Evolutionary conservation across 179 eudicot species (phyloP).

Genomic region (Actinidia arguta): DNA sequence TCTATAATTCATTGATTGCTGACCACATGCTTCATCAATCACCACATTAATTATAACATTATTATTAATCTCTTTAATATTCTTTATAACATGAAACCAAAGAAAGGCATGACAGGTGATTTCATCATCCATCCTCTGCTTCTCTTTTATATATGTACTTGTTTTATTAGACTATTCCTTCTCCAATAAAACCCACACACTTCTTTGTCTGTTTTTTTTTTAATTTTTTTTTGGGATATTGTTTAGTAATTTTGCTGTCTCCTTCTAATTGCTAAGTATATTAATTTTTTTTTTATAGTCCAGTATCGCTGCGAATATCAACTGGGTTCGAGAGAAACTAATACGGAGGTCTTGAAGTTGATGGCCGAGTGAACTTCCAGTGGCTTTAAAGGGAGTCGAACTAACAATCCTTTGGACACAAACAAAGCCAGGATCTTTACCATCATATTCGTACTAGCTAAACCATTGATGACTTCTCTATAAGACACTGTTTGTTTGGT

Average conservation of each 20-base stretch:
- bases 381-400: no score
- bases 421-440: no score
- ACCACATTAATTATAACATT: neutral
- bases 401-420: no score
- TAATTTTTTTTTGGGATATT: neutral
- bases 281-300: no score
- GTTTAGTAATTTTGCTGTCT: neutral
- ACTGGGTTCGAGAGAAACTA: no score
- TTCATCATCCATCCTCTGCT: neutral
- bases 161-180: neutral
- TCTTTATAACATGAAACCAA: neutral
- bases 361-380: no score
- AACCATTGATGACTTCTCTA: no score
- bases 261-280: no score
- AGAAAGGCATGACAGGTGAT: slow-evolving; percentile 6
- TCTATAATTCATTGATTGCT: neutral
- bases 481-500: no score
- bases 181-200: neutral
- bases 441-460: no score
- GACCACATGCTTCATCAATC: slow-evolving; percentile 11
- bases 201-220: neutral
- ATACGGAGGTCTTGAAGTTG: no score
- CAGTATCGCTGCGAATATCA: no score
- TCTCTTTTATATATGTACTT: neutral
- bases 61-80: neutral